Evolutionary conservation across 495 filamentous ascomycete species (phyloP).

Genomic region (Aspergillus coremiiformis): DNA sequence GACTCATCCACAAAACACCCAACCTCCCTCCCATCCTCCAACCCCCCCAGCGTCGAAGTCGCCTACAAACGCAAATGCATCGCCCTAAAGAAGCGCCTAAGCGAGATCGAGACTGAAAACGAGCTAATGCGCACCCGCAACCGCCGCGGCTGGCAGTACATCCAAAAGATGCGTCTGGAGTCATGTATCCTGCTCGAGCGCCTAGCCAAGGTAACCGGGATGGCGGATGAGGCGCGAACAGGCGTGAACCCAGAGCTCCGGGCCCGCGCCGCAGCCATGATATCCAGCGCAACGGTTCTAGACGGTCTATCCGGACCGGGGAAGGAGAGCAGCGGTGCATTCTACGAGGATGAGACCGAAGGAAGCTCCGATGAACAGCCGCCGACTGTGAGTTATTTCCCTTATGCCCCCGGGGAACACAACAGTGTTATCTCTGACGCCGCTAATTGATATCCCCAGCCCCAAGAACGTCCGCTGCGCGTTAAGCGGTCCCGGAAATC

Average conservation of each 20-base stretch:
- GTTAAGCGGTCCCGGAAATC: slow-evolving; percentile 68
- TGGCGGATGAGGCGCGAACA: slow-evolving; percentile 43
- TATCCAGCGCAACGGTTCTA: slow-evolving; percentile 22
- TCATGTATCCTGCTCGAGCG: slow-evolving; percentile 85
- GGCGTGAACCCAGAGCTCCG: slow-evolving; percentile 31
- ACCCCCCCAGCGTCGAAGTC: slow-evolving; percentile 86
- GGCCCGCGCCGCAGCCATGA: slow-evolving; percentile 29
- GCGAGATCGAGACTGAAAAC: slow-evolving; percentile 83
- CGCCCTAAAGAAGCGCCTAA: slow-evolving; percentile 82
- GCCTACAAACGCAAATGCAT: slow-evolving; percentile 97
- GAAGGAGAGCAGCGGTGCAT: slow-evolving; percentile 17
- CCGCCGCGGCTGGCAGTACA: slow-evolving; percentile 67
- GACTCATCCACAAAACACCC: slow-evolving; percentile 18
- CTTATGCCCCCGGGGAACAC: background rate
- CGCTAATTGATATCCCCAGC: slow-evolving; percentile 40
- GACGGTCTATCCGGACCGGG: slow-evolving; percentile 16
- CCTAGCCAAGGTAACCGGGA: slow-evolving; percentile 74
- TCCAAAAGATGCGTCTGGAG: slow-evolving; percentile 89
- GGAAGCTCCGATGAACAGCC: slow-evolving; percentile 44
- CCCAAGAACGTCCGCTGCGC: slow-evolving; percentile 83
- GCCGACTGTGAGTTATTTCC: slow-evolving; percentile 31
- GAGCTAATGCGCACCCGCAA: slow-evolving; percentile 71
- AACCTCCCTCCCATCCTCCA: slow-evolving; percentile 24
- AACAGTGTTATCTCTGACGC: background rate
- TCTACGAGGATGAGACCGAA: slow-evolving; percentile 41